Evolutionary conservation across 768 basidiomycete genomes (phyloP), one percentile per base, ranked within the genome.

Genomic region (Amylocystis lapponica): DNA sequence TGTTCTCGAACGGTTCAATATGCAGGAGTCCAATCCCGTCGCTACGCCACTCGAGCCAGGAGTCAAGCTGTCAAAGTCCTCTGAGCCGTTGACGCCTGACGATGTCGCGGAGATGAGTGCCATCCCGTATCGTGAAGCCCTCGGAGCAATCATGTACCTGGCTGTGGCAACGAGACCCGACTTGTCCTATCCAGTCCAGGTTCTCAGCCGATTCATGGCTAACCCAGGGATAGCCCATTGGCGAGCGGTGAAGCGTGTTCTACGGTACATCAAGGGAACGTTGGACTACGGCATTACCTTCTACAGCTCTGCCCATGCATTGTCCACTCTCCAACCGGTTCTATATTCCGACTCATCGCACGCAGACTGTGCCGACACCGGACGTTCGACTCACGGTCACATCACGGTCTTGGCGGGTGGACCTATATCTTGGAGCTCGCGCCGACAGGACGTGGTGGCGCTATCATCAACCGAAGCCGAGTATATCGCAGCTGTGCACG

Each of bases 391-490:
- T 5, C 66, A 43, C 26, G 66, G 59, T 4, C 65, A 50, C 42
- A 54, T 38, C 12, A 60, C 57, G 53, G 56, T 59, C 20, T 40
- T 66, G 17, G 56, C 49, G 12, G 62, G 64, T 0, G 68, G 62
- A 2, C 53, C 64, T 9, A 54, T 75, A 2, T 52, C 60, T 2
- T 76, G 75, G 73, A 55, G 52, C 14, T 63, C 64, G 0, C 59
- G 63, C 33, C 57, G 62, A 34, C 75, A 77, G 51, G 33, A 46
- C 2, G 58, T 59, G 1, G 57, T 72, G 16, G 53, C 74, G 0
- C 49, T 60, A 0, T 75, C 69, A 0, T 69, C 65, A 0, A 60
- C 58, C 4, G 69, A 76, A 48, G 66, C 69, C 0, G 72, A 75
- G 56, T 74, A 70, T 51, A 59, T 71, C 21, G 41, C 41, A 19